Conservation (phyloP, 768 basidiomycete species). For the Hortiboletus flavorubellus region DNA sequence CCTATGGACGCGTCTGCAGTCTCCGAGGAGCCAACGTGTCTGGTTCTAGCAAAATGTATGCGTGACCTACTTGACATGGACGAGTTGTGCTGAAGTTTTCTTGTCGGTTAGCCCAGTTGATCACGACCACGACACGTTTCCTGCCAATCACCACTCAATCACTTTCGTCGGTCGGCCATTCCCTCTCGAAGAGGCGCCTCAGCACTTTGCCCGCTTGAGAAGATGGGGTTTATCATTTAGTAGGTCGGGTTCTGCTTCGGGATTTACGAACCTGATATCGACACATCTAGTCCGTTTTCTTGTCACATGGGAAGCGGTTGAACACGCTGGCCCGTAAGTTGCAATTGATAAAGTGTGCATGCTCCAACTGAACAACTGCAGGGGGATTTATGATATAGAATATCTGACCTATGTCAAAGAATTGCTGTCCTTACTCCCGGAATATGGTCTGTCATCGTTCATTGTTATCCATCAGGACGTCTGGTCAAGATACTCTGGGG, state of each 20-base stretch:
- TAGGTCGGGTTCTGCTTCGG: slow-evolving; percentile 36
- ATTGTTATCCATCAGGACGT: slow-evolving; percentile 91
- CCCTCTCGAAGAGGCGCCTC: slow-evolving; percentile 82
- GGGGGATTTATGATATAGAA: slow-evolving; percentile 79
- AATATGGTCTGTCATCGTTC: slow-evolving; percentile 71
- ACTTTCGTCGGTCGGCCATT: slow-evolving; percentile 93
- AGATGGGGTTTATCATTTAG: slow-evolving; percentile 88
- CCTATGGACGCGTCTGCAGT: slow-evolving; percentile 72
- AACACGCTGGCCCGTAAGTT: slow-evolving; percentile 88
- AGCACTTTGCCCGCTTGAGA: slow-evolving; percentile 74
- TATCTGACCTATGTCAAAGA: slow-evolving; percentile 78
- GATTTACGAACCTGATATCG: background rate
- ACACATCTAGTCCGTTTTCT: slow-evolving; percentile 72
- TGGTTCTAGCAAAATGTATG: slow-evolving; percentile 77
- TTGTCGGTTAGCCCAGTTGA: slow-evolving; percentile 54
- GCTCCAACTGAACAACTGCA: slow-evolving; percentile 26
- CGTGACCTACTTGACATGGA: background rate
- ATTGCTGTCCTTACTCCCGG: slow-evolving; percentile 64
- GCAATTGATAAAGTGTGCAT: background rate
- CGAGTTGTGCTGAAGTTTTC: slow-evolving; percentile 20
- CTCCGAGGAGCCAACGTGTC: slow-evolving; percentile 85
- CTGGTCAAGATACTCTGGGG: slow-evolving; percentile 92
- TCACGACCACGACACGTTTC: slow-evolving; percentile 66
- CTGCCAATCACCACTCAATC: slow-evolving; percentile 56
- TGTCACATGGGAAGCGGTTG: slow-evolving; percentile 96